phyloP scores from a whole-genome alignment of 306 rosid species.

The Rosa lucieae region DNA sequence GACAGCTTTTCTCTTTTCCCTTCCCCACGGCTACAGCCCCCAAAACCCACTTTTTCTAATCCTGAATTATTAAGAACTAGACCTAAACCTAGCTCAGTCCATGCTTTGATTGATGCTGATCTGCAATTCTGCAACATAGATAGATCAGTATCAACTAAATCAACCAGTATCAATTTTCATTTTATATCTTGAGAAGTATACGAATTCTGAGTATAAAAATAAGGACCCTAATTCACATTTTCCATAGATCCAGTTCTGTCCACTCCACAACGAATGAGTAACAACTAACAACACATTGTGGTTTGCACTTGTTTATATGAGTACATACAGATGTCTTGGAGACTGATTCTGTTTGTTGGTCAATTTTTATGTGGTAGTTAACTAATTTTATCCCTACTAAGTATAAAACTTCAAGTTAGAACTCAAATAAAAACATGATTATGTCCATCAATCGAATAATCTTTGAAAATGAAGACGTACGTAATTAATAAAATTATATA shows the following conservation, averaged over 20 bases:
- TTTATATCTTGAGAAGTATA: neutral
- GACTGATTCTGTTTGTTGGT: neutral
- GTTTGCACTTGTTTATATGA: neutral
- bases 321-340: neutral
- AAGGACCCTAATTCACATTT: no score
- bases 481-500: neutral
- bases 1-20: neutral
- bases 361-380: neutral
- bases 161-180: neutral
- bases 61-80: conserved; percentile 29
- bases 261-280: neutral
- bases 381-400: neutral
- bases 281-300: neutral
- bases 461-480: neutral
- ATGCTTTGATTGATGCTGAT: neutral
- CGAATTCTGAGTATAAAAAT: no score
- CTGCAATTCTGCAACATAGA: neutral
- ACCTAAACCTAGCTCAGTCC: neutral
- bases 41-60: neutral
- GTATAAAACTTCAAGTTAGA: neutral
- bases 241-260: neutral
- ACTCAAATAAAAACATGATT: neutral
- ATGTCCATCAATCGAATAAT: neutral
- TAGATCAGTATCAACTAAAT: neutral
- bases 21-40: neutral